These are phyloP conservation scores for Pleoardoris graminearum DNA, from an alignment of 2,329 filamentous ascomycete species.

Conservation along the genomic window DNA sequence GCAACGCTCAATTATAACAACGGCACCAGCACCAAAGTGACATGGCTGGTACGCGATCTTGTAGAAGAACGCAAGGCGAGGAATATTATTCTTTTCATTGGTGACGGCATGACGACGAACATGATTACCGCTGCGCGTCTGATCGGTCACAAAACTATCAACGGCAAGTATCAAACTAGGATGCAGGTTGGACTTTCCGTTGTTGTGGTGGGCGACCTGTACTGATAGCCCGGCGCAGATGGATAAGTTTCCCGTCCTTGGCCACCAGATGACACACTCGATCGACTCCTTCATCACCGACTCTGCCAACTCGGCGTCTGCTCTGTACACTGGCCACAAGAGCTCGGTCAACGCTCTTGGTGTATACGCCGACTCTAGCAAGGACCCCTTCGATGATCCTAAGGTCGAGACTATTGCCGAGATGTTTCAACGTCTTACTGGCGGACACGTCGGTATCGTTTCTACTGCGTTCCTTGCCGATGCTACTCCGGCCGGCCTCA, in stretches of 20 bases:
- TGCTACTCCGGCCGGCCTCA: slow-evolving; percentile 71
- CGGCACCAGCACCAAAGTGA: slow-evolving; percentile 70
- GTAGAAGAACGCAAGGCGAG: slow-evolving; percentile 73
- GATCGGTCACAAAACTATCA: slow-evolving; percentile 79
- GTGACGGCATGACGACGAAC: slow-evolving; percentile 70
- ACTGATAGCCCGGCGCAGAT: too few relatives aligned
- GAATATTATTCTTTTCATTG: slow-evolving; percentile 85
- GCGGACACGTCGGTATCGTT: slow-evolving; percentile 64
- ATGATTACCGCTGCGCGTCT: slow-evolving; percentile 81
- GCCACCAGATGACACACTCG: slow-evolving; percentile 87
- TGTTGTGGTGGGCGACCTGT: too few relatives aligned
- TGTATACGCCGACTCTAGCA: slow-evolving; percentile 78
- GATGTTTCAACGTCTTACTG: slow-evolving; percentile 71
- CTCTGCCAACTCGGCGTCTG: slow-evolving; percentile 81
- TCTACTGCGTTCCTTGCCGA: slow-evolving; percentile 82
- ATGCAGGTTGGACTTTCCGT: too few relatives aligned
- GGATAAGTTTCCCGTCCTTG: slow-evolving; percentile 84
- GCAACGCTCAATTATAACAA: slow-evolving; percentile 77
- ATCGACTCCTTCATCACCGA: slow-evolving; percentile 86
- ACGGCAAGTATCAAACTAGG: slow-evolving; percentile 77
- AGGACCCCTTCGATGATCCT: slow-evolving; percentile 75
- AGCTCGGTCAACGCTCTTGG: slow-evolving; percentile 80
- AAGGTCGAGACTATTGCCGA: slow-evolving; percentile 85
- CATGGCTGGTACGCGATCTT: slow-evolving; percentile 76
- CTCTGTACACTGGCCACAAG: slow-evolving; percentile 83